These are phyloP conservation scores for Trichoderma lentiforme DNA, from an alignment of 2,329 filamentous ascomycete genomes.

Conservation along the genomic window DNA sequence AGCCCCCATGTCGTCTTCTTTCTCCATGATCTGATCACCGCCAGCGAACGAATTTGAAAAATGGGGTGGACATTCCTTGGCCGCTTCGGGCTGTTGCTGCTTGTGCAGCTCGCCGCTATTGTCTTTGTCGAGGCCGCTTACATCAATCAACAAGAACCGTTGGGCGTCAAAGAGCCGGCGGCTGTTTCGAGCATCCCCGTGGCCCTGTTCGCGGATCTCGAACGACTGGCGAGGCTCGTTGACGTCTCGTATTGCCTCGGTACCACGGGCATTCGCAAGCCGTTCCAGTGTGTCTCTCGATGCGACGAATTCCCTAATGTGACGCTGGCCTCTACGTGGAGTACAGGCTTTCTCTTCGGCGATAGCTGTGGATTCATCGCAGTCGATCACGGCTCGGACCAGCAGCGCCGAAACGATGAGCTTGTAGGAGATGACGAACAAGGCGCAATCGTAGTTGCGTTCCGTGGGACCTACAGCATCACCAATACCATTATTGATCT, in stretches of 20 bases:
- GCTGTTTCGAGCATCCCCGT: slow-evolving; percentile 45
- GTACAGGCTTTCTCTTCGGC: slow-evolving; percentile 79
- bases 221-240: slow-evolving; percentile 84
- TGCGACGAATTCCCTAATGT: slow-evolving; percentile 81
- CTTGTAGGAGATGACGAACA: slow-evolving; percentile 15
- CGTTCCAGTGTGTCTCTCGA: slow-evolving; percentile 80
- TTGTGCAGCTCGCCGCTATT: neutral
- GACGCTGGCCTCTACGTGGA: slow-evolving; percentile 80
- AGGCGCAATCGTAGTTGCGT: slow-evolving; percentile 71
- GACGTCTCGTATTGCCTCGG: slow-evolving; percentile 95
- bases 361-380: slow-evolving; percentile 95
- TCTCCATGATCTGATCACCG: slow-evolving; percentile 9
- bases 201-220: slow-evolving; percentile 72
- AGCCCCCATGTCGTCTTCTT: neutral
- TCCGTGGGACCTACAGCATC: slow-evolving; percentile 91
- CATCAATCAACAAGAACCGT: slow-evolving; percentile 8
- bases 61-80: slow-evolving; percentile 9
- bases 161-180: neutral
- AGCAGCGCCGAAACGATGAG: slow-evolving; percentile 22
- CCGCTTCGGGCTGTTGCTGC: slow-evolving; percentile 4
- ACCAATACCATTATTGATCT: slow-evolving; percentile 89
- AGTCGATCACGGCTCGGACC: slow-evolving; percentile 59
- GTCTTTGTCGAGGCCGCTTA: slow-evolving; percentile 2
- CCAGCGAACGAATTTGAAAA: neutral
- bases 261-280: slow-evolving; percentile 72